Percentiles rank a stretch among this genome's conserved stretches.
Conservation (phyloP, 73 alveolate genomes). For the Halteria grandinella region DNA sequence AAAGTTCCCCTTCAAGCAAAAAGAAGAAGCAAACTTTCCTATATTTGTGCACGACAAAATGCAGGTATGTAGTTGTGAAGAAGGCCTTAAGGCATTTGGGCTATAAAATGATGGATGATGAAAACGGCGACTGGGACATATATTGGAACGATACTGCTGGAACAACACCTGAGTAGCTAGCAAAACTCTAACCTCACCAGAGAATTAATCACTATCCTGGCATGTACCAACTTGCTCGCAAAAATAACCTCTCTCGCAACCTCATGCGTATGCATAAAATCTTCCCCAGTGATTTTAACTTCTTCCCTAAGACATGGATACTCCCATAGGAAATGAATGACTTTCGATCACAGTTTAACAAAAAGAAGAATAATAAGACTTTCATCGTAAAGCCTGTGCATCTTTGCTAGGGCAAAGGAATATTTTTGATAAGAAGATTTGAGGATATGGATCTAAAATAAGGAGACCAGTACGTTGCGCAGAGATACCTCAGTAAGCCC, state of each 20-base stretch:
- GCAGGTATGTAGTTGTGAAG: conserved; percentile 37
- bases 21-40: conserved; percentile 7
- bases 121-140: conserved; percentile 48
- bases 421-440: conserved; percentile 61
- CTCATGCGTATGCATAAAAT: conserved; percentile 57
- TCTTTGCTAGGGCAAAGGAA: conserved; percentile 76
- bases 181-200: conserved; percentile 54
- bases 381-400: conserved; percentile 63
- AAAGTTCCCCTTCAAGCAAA: not conserved
- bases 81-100: conserved; percentile 24
- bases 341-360: not conserved
- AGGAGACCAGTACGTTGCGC: conserved; percentile 70
- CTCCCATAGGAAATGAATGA: conserved; percentile 60
- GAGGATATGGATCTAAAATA: conserved; percentile 55
- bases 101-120: conserved; percentile 22
- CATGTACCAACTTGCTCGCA: conserved; percentile 77
- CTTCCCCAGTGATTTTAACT: conserved; percentile 66
- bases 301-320: conserved; percentile 73
- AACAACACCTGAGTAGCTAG: conserved; percentile 33
- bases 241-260: conserved; percentile 76
- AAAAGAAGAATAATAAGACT: conserved; percentile 36
- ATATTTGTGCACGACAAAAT: conserved; percentile 1
- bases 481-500: conserved; percentile 88
- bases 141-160: conserved; percentile 54
- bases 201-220: conserved; percentile 82